These are phyloP conservation scores for Apiospora pterosperma DNA, from an alignment of 2,329 filamentous ascomycete genomes.

Conservation along the genomic window DNA sequence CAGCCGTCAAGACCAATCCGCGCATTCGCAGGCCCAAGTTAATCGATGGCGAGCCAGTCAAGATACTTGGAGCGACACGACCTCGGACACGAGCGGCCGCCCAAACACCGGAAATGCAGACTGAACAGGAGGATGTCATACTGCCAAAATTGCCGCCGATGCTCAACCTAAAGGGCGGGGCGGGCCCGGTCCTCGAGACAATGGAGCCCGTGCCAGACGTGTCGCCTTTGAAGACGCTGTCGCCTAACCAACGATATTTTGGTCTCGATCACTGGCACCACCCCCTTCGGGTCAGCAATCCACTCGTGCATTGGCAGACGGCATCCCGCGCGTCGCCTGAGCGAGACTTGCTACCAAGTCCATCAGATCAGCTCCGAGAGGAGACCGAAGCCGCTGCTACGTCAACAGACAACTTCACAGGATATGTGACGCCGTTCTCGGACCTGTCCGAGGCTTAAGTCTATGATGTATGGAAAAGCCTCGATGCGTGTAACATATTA, in stretches of 20 bases:
- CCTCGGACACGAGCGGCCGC: not conserved
- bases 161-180: slow-evolving; percentile 17
- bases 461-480: not conserved
- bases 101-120: not conserved
- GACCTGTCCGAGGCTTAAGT: not conserved
- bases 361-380: slow-evolving; percentile 26
- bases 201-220: slow-evolving; percentile 24
- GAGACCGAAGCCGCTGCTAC: slow-evolving; percentile 22
- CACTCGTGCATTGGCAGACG: slow-evolving; percentile 21
- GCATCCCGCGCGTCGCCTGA: slow-evolving; percentile 13
- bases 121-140: slow-evolving; percentile 3
- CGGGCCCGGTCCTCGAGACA: slow-evolving; percentile 17
- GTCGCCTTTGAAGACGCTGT: slow-evolving; percentile 21
- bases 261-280: slow-evolving; percentile 18
- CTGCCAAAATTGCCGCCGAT: slow-evolving; percentile 21
- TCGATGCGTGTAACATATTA: not conserved
- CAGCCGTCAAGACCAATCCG: slow-evolving; percentile 47
- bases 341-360: slow-evolving; percentile 25
- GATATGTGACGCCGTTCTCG: not conserved
- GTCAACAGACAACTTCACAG: not conserved
- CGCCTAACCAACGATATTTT: slow-evolving; percentile 13
- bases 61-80: not conserved
- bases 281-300: slow-evolving; percentile 25
- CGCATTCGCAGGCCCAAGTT: slow-evolving; percentile 43
- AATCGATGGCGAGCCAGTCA: slow-evolving; percentile 4